These are phyloP conservation scores for Allantophomopsis cytisporea DNA, from an alignment of 2,329 filamentous ascomycete species.

Conservation along the genomic window DNA sequence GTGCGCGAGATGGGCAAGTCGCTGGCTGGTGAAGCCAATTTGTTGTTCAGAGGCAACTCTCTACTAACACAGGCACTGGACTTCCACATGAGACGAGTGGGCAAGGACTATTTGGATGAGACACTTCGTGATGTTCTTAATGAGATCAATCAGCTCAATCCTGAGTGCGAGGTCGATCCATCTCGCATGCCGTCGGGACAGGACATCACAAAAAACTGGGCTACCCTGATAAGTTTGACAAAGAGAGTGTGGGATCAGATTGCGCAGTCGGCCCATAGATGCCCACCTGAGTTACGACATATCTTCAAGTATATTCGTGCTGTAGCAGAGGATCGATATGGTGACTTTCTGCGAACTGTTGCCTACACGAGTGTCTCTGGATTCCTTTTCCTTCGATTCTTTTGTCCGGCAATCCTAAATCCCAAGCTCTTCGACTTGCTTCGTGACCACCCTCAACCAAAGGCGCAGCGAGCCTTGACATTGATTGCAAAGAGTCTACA, in stretches of 20 bases:
- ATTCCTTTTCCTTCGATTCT: constrained; percentile 88
- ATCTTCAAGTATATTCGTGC: constrained; percentile 86
- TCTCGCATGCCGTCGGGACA: constrained; percentile 54
- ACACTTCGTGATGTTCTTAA: constrained; percentile 72
- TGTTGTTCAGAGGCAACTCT: constrained; percentile 91
- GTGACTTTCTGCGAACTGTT: constrained; percentile 79
- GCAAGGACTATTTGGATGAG: constrained; percentile 84
- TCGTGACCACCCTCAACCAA: constrained; percentile 66
- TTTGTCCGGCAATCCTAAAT: constrained; percentile 91
- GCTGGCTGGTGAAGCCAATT: constrained; percentile 75
- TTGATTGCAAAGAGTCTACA: constrained; percentile 88
- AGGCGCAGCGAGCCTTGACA: constrained; percentile 77
- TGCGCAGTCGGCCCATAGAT: constrained; percentile 54
- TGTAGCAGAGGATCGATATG: constrained; percentile 88
- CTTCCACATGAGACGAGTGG: constrained; percentile 87
- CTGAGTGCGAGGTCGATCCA: constrained; percentile 91
- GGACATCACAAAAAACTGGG: constrained; percentile 76
- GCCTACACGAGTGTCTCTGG: constrained; percentile 91
- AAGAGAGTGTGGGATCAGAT: constrained; percentile 81
- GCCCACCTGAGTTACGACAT: constrained; percentile 69
- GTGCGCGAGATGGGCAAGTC: constrained; percentile 70
- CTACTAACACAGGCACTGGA: constrained; percentile 87
- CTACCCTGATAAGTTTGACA: constrained; percentile 59
- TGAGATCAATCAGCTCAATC: constrained; percentile 82
- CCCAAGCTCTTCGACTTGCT: constrained; percentile 86